Evolutionary conservation across 169 alveolate genomes (phyloP).

Genomic region (Babesia ovata): DNA sequence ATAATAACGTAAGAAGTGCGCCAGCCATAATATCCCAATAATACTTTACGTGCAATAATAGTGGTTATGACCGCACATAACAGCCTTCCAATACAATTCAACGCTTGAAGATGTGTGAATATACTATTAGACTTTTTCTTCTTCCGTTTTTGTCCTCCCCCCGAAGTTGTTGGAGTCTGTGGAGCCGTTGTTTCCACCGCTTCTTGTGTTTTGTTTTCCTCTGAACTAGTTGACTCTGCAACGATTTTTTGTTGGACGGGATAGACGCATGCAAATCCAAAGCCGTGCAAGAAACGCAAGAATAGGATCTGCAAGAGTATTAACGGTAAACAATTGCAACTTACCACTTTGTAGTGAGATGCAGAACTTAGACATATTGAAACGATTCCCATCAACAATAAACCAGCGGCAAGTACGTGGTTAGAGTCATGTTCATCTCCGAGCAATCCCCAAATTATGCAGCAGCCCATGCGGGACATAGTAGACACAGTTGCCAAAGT

Average conservation of each 20-base stretch:
- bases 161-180: no score
- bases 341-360: not conserved
- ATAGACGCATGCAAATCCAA: not conserved
- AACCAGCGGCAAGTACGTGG: not conserved
- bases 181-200: no score
- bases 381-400: not conserved
- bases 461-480: constrained; percentile 1
- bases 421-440: not conserved
- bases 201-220: no score
- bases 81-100: constrained; percentile 41
- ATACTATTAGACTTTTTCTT: not conserved
- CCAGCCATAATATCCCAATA: constrained; percentile 44
- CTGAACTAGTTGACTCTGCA: not conserved
- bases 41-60: not conserved
- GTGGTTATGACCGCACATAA: constrained; percentile 31
- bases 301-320: not conserved
- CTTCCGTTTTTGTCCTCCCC: no score
- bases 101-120: constrained; percentile 27
- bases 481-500: not conserved
- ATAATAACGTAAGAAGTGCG: constrained; percentile 12
- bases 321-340: not conserved
- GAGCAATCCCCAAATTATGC: not conserved
- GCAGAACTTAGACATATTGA: not conserved
- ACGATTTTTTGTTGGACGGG: not conserved
- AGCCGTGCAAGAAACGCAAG: constrained; percentile 2